Evolutionary conservation across 1,284 basidiomycete species (phyloP), one percentile per base, ranked within the genome.

Genomic region (Trichosporon ovoides): DNA sequence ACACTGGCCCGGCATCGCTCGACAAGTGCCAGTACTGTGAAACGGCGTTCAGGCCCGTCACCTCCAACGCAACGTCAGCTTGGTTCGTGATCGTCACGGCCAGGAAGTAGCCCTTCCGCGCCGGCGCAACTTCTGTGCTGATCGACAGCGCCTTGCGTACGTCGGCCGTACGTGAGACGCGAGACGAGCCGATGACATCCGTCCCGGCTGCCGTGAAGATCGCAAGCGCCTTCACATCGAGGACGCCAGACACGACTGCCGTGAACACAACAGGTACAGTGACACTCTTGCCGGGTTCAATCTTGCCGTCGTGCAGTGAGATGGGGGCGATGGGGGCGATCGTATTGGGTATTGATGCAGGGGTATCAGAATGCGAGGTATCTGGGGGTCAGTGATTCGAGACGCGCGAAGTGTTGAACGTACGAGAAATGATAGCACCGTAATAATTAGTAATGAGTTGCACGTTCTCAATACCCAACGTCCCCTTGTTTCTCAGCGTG

Each of bases 401-500:
- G 38, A 38, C 35, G 34, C 19, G 55, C 38, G 35, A 35, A 7
- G 55, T 14, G 14, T 7, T n/a, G 24, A 7, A 12, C 43, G 22
- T 13, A 38, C 38, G 13, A 24, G 22, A 11, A 34, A 52, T 13
- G 10, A 73, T 53, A 14, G 70, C 58, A 6, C 67, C 67, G 2
- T 63, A 63, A 4, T 71, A 61, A 34, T 60, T 70, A 40, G 63
- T 62, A 1, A 77, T 52, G 40, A 76, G 58, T 43, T 65, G 59
- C n/a, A 80, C 28, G 22, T 67, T 61, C 11, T 56, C 58, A 13
- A 79, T 37, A 0, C 49, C 60, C 1, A 67, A 60, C 7, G 64
- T 63, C 1, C 79, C 77, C 2, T 46, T 55, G 58, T 80, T 80
- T 7, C 50, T 54, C 9, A 80, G 35, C 1, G n/a, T 53, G 14